phyloP scores from a whole-genome alignment of 108 stramenopile genomes.

The Cylindrotheca fusiformis region DNA sequence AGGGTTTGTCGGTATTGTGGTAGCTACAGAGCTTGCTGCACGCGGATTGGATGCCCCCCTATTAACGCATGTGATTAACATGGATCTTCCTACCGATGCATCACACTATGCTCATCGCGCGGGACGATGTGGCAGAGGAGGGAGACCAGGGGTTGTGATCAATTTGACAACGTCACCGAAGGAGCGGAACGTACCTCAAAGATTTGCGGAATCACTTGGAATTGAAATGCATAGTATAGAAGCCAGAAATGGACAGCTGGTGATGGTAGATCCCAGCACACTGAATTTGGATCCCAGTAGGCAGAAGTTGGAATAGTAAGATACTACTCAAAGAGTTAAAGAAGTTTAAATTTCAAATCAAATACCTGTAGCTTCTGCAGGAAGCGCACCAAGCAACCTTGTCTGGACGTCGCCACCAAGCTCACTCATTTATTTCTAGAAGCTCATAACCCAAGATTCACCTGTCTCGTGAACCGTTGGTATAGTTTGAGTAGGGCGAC shows the following conservation, averaged over 20 bases:
- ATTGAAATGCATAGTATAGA: constrained; percentile 73
- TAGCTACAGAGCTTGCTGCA: constrained; percentile 87
- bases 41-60: constrained; percentile 86
- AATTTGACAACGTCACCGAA: constrained; percentile 67
- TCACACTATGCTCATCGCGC: constrained; percentile 87
- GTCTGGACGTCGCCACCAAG: too few relatives aligned
- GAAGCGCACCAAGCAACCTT: too few relatives aligned
- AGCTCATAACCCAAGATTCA: too few relatives aligned
- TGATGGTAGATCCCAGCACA: constrained; percentile 44
- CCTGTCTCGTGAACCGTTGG: too few relatives aligned
- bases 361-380: not conserved
- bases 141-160: constrained; percentile 84
- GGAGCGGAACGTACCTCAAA: constrained; percentile 73
- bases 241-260: constrained; percentile 57
- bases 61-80: constrained; percentile 85
- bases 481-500: too few relatives aligned
- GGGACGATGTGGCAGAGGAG: constrained; percentile 85
- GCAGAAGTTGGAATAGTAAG: constrained; percentile 13
- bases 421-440: too few relatives aligned
- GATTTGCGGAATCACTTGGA: constrained; percentile 64
- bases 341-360: too few relatives aligned
- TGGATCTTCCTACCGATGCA: constrained; percentile 88
- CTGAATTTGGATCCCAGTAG: constrained; percentile 28
- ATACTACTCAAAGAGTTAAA: not conserved
- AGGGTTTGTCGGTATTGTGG: constrained; percentile 84